Evolutionary conservation across 768 basidiomycete genomes (phyloP).

Genomic region (Podaxis sp.): DNA sequence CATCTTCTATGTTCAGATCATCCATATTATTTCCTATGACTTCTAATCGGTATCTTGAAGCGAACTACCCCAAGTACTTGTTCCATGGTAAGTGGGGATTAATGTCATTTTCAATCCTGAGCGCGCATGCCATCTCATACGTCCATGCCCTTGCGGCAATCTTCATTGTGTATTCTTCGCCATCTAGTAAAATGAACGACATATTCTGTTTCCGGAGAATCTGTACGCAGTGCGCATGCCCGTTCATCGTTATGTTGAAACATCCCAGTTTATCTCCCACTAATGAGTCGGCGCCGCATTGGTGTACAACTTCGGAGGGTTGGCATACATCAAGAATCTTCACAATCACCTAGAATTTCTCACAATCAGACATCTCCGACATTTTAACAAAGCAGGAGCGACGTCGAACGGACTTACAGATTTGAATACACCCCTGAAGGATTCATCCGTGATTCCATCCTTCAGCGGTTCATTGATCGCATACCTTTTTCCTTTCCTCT

Average conservation of each 20-base stretch:
- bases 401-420: conserved; percentile 55
- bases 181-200: conserved; percentile 89
- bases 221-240: conserved; percentile 91
- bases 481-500: conserved; percentile 83
- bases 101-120: conserved; percentile 75
- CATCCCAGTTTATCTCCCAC: conserved; percentile 95
- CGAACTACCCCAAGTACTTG: conserved; percentile 96
- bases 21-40: conserved; percentile 94
- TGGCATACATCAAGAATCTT: conserved; percentile 85
- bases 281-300: conserved; percentile 95
- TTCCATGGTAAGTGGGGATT: conserved; percentile 82
- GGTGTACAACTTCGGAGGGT: conserved; percentile 87
- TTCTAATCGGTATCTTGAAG: conserved; percentile 90
- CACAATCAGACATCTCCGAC: neutral
- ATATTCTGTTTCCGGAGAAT: conserved; percentile 81
- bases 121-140: conserved; percentile 93
- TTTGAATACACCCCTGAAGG: conserved; percentile 84
- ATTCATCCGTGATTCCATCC: conserved; percentile 91
- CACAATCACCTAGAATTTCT: conserved; percentile 64
- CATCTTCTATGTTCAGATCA: conserved; percentile 81
- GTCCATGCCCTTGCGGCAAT: conserved; percentile 95
- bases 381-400: neutral
- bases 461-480: conserved; percentile 91
- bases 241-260: conserved; percentile 94
- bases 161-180: conserved; percentile 96